Evolutionary conservation across 768 basidiomycete genomes (phyloP).

Genomic region (Collybia nuda): DNA sequence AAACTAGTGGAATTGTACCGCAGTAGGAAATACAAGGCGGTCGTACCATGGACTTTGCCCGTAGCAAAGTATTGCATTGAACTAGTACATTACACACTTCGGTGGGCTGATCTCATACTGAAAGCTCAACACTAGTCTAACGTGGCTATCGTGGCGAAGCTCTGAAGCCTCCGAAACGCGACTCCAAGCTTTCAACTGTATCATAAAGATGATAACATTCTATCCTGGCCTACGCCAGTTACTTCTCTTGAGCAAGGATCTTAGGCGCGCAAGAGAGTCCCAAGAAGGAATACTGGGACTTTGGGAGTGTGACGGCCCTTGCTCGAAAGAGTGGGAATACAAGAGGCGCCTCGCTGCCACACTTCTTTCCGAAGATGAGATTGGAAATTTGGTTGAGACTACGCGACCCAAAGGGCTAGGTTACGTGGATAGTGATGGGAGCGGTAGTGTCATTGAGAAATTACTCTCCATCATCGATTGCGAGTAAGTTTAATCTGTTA

Average conservation of each 20-base stretch:
- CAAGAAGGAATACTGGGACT: not conserved
- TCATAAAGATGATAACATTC: not conserved
- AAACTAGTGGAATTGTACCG: not conserved
- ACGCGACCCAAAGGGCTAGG: not conserved
- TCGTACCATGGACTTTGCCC: too few relatives aligned
- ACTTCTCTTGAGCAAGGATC: not conserved
- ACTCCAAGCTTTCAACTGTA: slow-evolving; percentile 1
- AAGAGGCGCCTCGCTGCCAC: not conserved
- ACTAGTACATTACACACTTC: not conserved
- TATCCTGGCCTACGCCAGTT: not conserved
- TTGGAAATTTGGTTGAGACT: not conserved
- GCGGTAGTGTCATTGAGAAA: not conserved
- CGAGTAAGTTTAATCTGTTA: not conserved
- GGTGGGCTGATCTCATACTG: not conserved
- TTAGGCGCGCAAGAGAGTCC: not conserved
- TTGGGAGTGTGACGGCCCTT: not conserved
- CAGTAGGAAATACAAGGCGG: not conserved
- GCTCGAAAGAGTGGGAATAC: not conserved
- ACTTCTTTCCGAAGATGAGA: not conserved
- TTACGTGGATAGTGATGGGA: not conserved
- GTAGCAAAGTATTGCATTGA: not conserved
- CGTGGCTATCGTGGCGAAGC: not conserved
- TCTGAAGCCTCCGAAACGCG: not conserved
- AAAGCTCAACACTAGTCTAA: not conserved
- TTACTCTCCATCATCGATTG: not conserved